These are phyloP conservation scores for Camelina hispida DNA, from an alignment of 345 rosid genomes.

Conservation along the genomic window DNA sequence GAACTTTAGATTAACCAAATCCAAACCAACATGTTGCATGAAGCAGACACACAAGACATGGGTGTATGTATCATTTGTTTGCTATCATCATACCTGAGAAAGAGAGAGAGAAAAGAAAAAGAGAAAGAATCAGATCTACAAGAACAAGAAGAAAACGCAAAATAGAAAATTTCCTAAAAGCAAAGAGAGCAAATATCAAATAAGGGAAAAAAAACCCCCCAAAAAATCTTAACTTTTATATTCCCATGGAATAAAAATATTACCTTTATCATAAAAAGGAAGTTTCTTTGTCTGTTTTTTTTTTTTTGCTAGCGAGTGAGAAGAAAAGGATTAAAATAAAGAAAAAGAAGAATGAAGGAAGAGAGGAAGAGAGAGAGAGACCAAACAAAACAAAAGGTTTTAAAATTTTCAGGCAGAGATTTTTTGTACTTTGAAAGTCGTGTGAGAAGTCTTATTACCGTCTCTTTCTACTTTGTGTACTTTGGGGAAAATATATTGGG, in stretches of 20 bases:
- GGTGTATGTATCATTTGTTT: slow-evolving; percentile 42
- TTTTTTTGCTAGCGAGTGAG: neutral
- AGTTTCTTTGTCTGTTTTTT: slow-evolving; percentile 10
- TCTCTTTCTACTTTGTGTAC: slow-evolving; percentile 33
- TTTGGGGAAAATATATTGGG: slow-evolving; percentile 1
- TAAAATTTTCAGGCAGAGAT: neutral
- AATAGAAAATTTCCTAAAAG: neutral
- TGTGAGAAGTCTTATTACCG: slow-evolving; percentile 1
- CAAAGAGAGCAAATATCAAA: slow-evolving; percentile 8
- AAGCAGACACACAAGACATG: slow-evolving; percentile 46
- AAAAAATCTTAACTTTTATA: slow-evolving; percentile 11
- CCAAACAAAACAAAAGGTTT: neutral
- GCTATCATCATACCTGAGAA: slow-evolving; percentile 36
- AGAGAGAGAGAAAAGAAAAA: neutral
- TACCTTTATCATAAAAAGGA: slow-evolving; percentile 26
- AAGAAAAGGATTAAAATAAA: neutral
- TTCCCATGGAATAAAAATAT: neutral
- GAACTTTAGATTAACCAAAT: slow-evolving; percentile 40
- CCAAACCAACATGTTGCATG: slow-evolving; percentile 48
- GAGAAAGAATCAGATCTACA: slow-evolving; percentile 39
- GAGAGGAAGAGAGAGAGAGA: slow-evolving; percentile 15
- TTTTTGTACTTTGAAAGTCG: slow-evolving; percentile 35
- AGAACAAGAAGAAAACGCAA: slow-evolving; percentile 24
- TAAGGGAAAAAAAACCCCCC: slow-evolving; percentile 2
- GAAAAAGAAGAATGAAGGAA: neutral